A percentile compares a stretch with the other conserved stretches of the same genome.
Evolutionary conservation across 495 filamentous ascomycete species (phyloP).

Genomic region (Pyronema omphalodes): DNA sequence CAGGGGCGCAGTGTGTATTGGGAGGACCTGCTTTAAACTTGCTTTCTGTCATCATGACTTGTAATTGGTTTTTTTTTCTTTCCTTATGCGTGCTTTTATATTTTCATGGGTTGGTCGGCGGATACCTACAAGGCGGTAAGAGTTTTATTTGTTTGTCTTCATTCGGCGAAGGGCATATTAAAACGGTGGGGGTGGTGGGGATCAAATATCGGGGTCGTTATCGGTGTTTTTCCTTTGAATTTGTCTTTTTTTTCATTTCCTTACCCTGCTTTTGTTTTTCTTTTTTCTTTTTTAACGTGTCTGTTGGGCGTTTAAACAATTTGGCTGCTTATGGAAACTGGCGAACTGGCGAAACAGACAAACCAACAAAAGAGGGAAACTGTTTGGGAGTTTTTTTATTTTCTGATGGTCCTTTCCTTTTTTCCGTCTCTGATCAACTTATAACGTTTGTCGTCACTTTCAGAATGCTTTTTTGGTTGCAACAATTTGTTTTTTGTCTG

Average conservation of each 20-base stretch:
- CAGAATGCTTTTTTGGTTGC: no score
- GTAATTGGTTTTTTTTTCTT: conserved; percentile 24
- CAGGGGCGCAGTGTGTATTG: conserved; percentile 25
- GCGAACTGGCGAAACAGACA: no score
- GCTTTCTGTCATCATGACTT: conserved; percentile 24
- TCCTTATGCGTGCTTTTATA: not conserved
- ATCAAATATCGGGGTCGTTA: not conserved
- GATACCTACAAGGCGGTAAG: conserved; percentile 26
- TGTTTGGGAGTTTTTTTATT: not conserved
- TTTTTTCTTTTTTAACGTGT: no score
- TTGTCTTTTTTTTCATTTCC: conserved; percentile 3
- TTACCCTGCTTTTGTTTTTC: not conserved
- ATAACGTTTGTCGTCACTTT: not conserved
- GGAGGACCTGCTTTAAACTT: conserved; percentile 25
- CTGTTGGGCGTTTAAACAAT: no score
- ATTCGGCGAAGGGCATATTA: conserved; percentile 25
- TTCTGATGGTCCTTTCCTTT: not conserved
- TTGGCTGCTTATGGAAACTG: no score
- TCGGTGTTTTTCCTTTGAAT: conserved; percentile 5
- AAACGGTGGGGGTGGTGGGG: conserved; percentile 4
- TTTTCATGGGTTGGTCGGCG: conserved; percentile 20
- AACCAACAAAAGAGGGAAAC: no score
- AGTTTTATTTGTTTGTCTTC: conserved; percentile 20
- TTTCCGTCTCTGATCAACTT: not conserved
- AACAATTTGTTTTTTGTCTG: no score